Evolutionary conservation across 2,329 filamentous ascomycete species (phyloP).

Genomic region (Ramichloridium luteum): DNA sequence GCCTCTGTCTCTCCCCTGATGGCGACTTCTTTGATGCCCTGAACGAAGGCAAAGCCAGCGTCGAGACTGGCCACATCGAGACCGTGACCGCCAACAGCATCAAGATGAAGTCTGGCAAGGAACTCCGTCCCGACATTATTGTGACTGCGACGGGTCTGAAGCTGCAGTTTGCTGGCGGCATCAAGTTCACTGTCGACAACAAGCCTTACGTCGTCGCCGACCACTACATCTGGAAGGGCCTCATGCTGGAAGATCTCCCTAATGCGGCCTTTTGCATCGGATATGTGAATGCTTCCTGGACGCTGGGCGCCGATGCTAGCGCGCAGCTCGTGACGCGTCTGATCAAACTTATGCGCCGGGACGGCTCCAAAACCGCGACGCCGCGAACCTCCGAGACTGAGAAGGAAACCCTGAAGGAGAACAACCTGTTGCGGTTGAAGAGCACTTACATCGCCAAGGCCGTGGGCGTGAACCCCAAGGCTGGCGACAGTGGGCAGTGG

Average conservation of each 20-base stretch:
- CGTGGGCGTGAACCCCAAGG: conserved; percentile 34
- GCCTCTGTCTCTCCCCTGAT: conserved; percentile 52
- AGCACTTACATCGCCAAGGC: conserved; percentile 41
- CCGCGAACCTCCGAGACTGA: conserved; percentile 31
- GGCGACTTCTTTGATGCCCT: conserved; percentile 44
- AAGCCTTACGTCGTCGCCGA: conserved; percentile 29
- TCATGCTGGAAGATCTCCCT: conserved; percentile 48
- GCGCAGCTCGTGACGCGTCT: conserved; percentile 39
- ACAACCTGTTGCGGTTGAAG: conserved; percentile 33
- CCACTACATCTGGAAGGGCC: conserved; percentile 44
- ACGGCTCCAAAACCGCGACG: conserved; percentile 31
- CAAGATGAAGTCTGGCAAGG: conserved; percentile 30
- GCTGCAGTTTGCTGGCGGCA: conserved; percentile 40
- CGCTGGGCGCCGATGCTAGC: conserved; percentile 42
- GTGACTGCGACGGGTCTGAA: conserved; percentile 50
- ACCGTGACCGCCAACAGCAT: conserved; percentile 36
- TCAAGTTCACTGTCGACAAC: conserved; percentile 39
- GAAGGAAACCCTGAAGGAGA: conserved; percentile 27
- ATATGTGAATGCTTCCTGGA: conserved; percentile 48
- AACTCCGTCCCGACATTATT: conserved; percentile 40
- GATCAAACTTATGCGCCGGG: conserved; percentile 37
- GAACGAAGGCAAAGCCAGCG: conserved; percentile 34
- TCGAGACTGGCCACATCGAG: conserved; percentile 42
- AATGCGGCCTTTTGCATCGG: conserved; percentile 45
- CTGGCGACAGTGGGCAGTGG: conserved; percentile 35